phyloP scores from a whole-genome alignment of 2,329 filamentous ascomycete species.

The Hortaea werneckii region DNA sequence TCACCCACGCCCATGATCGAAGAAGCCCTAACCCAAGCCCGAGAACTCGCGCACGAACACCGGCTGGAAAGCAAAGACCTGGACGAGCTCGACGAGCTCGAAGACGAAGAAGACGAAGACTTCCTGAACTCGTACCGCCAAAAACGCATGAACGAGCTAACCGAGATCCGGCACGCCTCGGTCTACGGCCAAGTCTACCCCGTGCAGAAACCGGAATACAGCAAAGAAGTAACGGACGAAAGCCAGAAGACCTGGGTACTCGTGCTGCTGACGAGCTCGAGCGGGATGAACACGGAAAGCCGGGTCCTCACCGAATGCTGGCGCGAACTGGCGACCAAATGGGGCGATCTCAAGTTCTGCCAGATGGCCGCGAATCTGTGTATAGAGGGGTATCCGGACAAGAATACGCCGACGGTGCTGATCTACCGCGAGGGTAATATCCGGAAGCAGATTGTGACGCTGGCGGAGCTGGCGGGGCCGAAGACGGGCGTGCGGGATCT shows the following conservation, averaged over 20 bases:
- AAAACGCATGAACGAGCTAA: slow-evolving; percentile 77
- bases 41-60: slow-evolving; percentile 79
- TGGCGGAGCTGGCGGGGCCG: slow-evolving; percentile 66
- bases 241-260: slow-evolving; percentile 59
- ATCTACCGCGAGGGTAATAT: slow-evolving; percentile 92
- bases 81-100: slow-evolving; percentile 84
- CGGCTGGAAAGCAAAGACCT: slow-evolving; percentile 87
- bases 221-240: slow-evolving; percentile 81
- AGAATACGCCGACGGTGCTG: slow-evolving; percentile 87
- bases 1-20: slow-evolving; percentile 94
- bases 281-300: slow-evolving; percentile 75
- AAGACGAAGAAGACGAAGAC: slow-evolving; percentile 88
- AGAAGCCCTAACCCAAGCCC: slow-evolving; percentile 79
- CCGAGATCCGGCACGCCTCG: slow-evolving; percentile 61
- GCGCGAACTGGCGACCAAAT: slow-evolving; percentile 72
- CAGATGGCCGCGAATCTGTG: slow-evolving; percentile 87
- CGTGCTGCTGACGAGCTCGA: slow-evolving; percentile 70
- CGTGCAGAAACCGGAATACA: slow-evolving; percentile 88
- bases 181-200: slow-evolving; percentile 87
- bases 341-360: slow-evolving; percentile 94
- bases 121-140: slow-evolving; percentile 82
- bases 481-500: slow-evolving; percentile 60
- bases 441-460: slow-evolving; percentile 79
- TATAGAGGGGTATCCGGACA: slow-evolving; percentile 92
- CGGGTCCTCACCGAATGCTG: slow-evolving; percentile 75